Evolutionary conservation across 2,329 filamentous ascomycete genomes (phyloP).

Genomic region (Coniella lustricola): DNA sequence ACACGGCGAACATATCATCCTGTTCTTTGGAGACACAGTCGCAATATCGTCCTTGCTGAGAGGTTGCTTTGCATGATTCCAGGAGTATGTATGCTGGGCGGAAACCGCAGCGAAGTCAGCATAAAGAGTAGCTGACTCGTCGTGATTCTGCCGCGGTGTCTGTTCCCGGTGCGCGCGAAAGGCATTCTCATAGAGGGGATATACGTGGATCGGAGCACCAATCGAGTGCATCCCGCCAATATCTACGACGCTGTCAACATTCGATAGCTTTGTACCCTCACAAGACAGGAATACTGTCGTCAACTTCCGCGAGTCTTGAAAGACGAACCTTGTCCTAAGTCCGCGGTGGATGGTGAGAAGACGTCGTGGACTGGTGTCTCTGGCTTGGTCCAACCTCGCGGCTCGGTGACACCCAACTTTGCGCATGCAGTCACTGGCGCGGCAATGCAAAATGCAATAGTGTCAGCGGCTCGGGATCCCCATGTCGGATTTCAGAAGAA

Average conservation of each 20-base stretch:
- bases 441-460: background rate
- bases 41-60: conserved; percentile 45
- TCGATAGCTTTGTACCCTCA: conserved; percentile 24
- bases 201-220: conserved; percentile 59
- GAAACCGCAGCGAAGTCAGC: conserved; percentile 53
- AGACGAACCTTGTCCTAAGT: conserved; percentile 30
- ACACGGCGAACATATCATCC: conserved; percentile 66
- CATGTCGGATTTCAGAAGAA: too few relatives aligned
- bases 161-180: conserved; percentile 52
- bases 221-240: conserved; percentile 50
- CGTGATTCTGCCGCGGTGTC: conserved; percentile 45
- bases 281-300: too few relatives aligned
- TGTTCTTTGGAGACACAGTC: conserved; percentile 47
- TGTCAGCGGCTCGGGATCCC: background rate
- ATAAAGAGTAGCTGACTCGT: conserved; percentile 54
- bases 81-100: conserved; percentile 44
- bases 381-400: conserved; percentile 51
- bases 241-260: conserved; percentile 29
- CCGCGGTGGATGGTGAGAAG: conserved; percentile 36
- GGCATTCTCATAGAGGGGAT: conserved; percentile 60
- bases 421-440: conserved; percentile 27
- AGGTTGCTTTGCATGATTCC: conserved; percentile 44
- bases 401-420: conserved; percentile 32
- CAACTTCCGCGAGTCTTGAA: too few relatives aligned
- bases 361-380: conserved; percentile 20